Percentiles rank a stretch among this genome's conserved stretches.
These are phyloP conservation scores for Chaetomium sp. DNA, from an alignment of 2,329 filamentous ascomycete genomes.

Conservation along the genomic window DNA sequence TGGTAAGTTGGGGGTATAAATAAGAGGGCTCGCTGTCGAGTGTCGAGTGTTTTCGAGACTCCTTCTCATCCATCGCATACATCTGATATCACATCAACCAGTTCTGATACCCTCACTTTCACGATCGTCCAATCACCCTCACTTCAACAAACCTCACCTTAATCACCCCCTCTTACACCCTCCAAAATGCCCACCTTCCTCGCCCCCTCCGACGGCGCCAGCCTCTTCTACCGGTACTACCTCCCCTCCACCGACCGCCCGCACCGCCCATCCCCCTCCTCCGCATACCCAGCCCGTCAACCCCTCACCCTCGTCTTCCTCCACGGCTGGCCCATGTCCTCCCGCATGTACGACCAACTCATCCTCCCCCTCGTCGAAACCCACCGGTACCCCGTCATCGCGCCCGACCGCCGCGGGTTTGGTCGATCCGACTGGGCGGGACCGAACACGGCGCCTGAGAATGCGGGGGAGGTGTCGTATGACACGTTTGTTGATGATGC, in stretches of 20 bases:
- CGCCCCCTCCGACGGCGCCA: slow-evolving; percentile 11
- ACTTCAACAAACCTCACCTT: neutral
- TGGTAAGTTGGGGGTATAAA: too few species aligned
- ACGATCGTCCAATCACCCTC: neutral
- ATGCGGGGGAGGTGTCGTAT: slow-evolving; percentile 10
- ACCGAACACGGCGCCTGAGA: neutral
- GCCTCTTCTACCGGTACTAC: slow-evolving; percentile 20
- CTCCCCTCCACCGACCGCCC: slow-evolving; percentile 4
- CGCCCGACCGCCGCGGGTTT: slow-evolving; percentile 18
- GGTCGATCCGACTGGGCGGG: slow-evolving; percentile 13
- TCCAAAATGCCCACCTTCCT: slow-evolving; percentile 16
- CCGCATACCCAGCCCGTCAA: neutral
- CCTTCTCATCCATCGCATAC: neutral
- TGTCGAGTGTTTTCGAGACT: too few species aligned
- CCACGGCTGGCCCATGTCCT: slow-evolving; percentile 23
- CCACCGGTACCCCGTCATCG: slow-evolving; percentile 15
- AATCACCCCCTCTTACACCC: neutral
- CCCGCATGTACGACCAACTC: slow-evolving; percentile 21
- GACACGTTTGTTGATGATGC: slow-evolving; percentile 16
- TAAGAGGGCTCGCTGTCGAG: too few species aligned
- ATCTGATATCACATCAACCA: neutral
- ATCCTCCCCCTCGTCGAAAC: slow-evolving; percentile 18
- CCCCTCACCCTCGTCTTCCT: slow-evolving; percentile 19
- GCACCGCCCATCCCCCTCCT: neutral
- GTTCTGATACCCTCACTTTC: neutral